Conservation (phyloP, 371 early-diverging fungal genomes). For the Rhizomucor miehei region DNA sequence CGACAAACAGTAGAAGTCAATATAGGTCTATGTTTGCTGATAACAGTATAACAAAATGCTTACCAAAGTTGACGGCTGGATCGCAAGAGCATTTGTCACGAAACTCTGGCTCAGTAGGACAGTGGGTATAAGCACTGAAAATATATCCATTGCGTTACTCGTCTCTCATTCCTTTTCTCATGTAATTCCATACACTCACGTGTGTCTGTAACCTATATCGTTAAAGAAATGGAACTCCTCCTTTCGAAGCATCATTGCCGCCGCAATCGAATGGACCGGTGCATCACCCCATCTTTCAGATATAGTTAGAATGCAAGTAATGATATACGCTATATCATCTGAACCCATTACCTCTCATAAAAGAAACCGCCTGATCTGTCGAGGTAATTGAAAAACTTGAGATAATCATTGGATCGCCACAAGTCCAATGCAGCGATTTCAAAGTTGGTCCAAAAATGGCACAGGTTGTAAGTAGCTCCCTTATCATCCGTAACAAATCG, state of each 20-base stretch:
- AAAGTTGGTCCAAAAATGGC: slow-evolving; percentile 77
- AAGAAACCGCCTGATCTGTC: slow-evolving; percentile 91
- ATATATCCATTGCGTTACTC: not conserved
- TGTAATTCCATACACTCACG: slow-evolving; percentile 45
- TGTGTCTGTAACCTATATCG: slow-evolving; percentile 68
- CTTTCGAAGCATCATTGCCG: slow-evolving; percentile 74
- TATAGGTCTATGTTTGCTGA: too few relatives aligned
- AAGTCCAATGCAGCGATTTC: slow-evolving; percentile 81
- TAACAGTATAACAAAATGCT: too few relatives aligned
- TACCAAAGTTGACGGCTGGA: slow-evolving; percentile 52
- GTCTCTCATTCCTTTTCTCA: not conserved
- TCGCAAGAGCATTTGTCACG: slow-evolving; percentile 58
- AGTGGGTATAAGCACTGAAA: slow-evolving; percentile 77
- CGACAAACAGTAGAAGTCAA: too few relatives aligned
- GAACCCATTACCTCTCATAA: slow-evolving; percentile 74
- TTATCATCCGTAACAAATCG: slow-evolving; percentile 40
- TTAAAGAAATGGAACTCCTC: slow-evolving; percentile 89
- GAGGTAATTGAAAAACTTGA: slow-evolving; percentile 75
- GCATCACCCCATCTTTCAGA: slow-evolving; percentile 89
- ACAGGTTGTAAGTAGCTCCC: slow-evolving; percentile 52
- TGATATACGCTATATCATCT: slow-evolving; percentile 21
- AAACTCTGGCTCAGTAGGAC: slow-evolving; percentile 57
- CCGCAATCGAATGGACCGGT: slow-evolving; percentile 94
- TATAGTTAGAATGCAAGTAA: not conserved
- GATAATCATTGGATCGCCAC: slow-evolving; percentile 75